Evolutionary conservation across 2,329 filamentous ascomycete genomes (phyloP).

Genomic region (Paraconiothyrium brasiliense): DNA sequence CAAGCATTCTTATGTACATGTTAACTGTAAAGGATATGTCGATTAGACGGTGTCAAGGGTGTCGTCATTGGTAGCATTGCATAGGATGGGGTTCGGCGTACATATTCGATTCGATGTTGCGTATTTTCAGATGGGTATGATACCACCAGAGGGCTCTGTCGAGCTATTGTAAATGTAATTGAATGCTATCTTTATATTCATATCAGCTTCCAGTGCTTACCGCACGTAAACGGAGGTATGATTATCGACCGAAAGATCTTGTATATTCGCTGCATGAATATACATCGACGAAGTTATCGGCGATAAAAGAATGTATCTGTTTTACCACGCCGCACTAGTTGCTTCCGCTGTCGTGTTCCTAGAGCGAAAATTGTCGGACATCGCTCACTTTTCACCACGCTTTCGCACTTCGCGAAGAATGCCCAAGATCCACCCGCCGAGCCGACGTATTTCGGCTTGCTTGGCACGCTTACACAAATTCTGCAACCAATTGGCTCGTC

Average conservation of each 20-base stretch:
- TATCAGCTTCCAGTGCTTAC: no score
- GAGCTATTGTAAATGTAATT: neutral
- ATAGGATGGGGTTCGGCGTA: neutral
- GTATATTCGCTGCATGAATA: no score
- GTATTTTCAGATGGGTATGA: neutral
- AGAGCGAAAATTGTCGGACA: neutral
- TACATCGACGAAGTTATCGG: no score
- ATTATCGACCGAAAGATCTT: no score
- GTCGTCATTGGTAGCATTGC: neutral
- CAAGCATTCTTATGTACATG: conserved; percentile 46
- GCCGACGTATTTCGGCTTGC: neutral
- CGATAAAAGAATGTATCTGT: no score
- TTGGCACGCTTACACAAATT: neutral
- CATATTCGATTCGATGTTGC: neutral
- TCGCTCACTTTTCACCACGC: neutral
- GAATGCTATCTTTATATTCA: neutral
- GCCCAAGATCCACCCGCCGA: neutral
- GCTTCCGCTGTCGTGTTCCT: no score
- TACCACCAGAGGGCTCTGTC: neutral
- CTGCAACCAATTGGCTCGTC: neutral
- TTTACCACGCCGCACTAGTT: no score
- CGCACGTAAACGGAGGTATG: no score
- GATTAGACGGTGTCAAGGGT: neutral
- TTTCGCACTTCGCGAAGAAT: neutral
- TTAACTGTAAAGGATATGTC: conserved; percentile 49